Percentiles rank a stretch among this genome's conserved stretches.
phyloP scores from a whole-genome alignment of 108 stramenopile genomes.

The Thalassiosira profunda region DNA sequence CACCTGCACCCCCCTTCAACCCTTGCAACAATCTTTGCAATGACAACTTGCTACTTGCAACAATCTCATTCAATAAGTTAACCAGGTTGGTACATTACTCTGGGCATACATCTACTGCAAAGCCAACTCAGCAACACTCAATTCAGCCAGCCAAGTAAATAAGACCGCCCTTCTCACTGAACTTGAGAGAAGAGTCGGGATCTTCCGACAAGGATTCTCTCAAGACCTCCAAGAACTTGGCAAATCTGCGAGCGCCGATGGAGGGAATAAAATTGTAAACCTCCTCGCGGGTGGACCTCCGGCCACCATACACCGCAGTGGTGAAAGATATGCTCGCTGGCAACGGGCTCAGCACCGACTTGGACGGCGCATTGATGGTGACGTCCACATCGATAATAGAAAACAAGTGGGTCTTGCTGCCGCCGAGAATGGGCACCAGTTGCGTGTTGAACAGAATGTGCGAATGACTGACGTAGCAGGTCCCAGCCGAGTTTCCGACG shows the following conservation, averaged over 20 bases:
- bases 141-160: too few species aligned
- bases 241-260: slow-evolving; percentile 66
- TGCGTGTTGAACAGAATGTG: slow-evolving; percentile 77
- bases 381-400: slow-evolving; percentile 71
- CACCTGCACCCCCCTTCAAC: too few species aligned
- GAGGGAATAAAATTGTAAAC: slow-evolving; percentile 80
- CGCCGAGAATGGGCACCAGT: slow-evolving; percentile 76
- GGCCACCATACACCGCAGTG: slow-evolving; percentile 33
- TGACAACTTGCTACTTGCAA: too few species aligned
- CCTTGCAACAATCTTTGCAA: too few species aligned
- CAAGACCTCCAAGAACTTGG: slow-evolving; percentile 75
- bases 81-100: too few species aligned
- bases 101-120: too few species aligned
- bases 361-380: slow-evolving; percentile 50
- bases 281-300: slow-evolving; percentile 40
- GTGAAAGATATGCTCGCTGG: slow-evolving; percentile 66
- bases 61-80: too few species aligned
- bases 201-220: slow-evolving; percentile 52
- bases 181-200: slow-evolving; percentile 52
- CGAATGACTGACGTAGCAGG: slow-evolving; percentile 65
- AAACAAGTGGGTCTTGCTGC: slow-evolving; percentile 53
- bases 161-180: slow-evolving; percentile 8
- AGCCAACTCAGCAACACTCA: too few species aligned
- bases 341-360: slow-evolving; percentile 73
- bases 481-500: slow-evolving; percentile 75